Base-by-base conservation (phyloP, 768 basidiomycete species). In the Lactifluus hygrophoroides region DNA sequence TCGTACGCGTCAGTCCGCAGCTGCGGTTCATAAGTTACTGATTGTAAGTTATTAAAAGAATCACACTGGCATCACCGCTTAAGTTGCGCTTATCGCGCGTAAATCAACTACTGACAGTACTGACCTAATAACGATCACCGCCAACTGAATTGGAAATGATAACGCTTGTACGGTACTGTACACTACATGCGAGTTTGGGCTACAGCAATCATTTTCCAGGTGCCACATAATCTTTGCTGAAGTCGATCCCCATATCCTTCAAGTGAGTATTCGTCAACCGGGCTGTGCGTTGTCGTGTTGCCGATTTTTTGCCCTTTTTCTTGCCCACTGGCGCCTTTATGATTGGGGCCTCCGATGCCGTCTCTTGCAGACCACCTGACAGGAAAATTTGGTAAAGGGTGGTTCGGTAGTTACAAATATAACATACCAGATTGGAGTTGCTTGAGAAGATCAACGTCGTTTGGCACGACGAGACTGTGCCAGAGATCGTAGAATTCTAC, bases 191-290 rank as follows among this genome's bases (percentile, higher is more conserved):
- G 14, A 35, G 14, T 4, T 6, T 38, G 5, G 16, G 10, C 5
- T 38, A 17, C 16, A 40, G 7, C 38, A 16, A 19, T 63, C 34
- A 64, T 40, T 64, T 64, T 52, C 69, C 66, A 11, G 71, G 71
- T 4, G 71, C 63, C 5, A 77, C 74, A 69, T 82, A 90, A 66
- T 92, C 89, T 61, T 80, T 81, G 45, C 85, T 84, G 50, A 95
- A 71, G 71, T 95, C 93, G 74, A 96, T 87, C 8, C 60, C 60
- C 66, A 87, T 84, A 19, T 84, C 88, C 67, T 82, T 88, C 69
- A 94, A 72, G 75, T 95, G 93, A 3, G 86, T 84, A 66, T 95
- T 96, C 38, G 91, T 94, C 65, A 95, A 84, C 66, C 89, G 83
- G 55, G 83, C 82, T 67, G 85, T 85, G 48, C 93, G 80, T 67